phyloP scores from a whole-genome alignment of 306 rosid species.

The Carpinus viminea region DNA sequence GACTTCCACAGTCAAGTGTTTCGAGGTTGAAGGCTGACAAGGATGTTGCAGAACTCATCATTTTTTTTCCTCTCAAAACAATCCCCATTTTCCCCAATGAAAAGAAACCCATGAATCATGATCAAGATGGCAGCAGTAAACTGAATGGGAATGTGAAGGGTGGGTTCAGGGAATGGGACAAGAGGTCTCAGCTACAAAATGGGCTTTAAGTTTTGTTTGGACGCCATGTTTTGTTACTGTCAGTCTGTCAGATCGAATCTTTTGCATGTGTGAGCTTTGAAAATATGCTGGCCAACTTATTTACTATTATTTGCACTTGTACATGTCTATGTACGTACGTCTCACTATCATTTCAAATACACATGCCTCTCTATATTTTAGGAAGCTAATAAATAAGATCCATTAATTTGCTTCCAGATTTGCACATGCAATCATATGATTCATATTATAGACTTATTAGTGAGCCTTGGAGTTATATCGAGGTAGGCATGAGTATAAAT shows the following conservation, averaged over 20 bases:
- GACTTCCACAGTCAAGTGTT: too few relatives aligned
- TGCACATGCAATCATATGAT: neutral
- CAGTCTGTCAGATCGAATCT: constrained; percentile 11
- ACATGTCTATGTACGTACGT: neutral
- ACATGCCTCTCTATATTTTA: too few relatives aligned
- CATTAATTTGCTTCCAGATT: neutral
- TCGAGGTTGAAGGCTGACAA: too few relatives aligned
- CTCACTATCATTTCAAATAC: too few relatives aligned
- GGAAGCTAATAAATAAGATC: too few relatives aligned
- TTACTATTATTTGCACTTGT: neutral
- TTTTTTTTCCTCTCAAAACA: neutral
- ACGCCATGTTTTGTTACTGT: constrained; percentile 15
- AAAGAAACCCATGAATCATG: too few relatives aligned
- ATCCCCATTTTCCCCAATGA: too few relatives aligned
- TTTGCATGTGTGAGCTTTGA: constrained; percentile 1
- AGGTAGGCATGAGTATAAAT: too few relatives aligned
- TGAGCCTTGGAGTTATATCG: too few relatives aligned
- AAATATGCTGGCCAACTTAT: neutral
- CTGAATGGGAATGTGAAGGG: constrained; percentile 5
- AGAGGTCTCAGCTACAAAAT: constrained; percentile 28
- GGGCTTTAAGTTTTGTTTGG: constrained; percentile 31
- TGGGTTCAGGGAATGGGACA: constrained; percentile 17
- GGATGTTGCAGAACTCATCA: neutral
- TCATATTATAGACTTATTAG: too few relatives aligned
- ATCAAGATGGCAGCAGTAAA: neutral